These are phyloP conservation scores for Neoarthrinium moseri DNA, from an alignment of 2,329 filamentous ascomycete species.

Conservation along the genomic window DNA sequence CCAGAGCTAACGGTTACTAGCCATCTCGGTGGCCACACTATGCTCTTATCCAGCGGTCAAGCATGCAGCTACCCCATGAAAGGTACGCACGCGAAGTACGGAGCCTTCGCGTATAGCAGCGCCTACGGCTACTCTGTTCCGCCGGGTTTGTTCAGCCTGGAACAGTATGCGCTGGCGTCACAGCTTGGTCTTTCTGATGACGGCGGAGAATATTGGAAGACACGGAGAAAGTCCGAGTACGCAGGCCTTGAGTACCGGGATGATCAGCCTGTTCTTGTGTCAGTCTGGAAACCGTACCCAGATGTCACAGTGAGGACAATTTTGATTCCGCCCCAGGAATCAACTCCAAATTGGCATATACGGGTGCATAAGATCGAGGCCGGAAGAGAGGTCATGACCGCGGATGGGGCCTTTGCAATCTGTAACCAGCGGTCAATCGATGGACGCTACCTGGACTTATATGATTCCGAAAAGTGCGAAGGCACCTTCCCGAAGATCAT, in stretches of 20 bases:
- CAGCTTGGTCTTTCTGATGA: constrained; percentile 77
- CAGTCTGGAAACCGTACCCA: constrained; percentile 67
- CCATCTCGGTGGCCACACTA: constrained; percentile 70
- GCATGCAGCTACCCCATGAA: constrained; percentile 82
- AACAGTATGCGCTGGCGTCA: constrained; percentile 74
- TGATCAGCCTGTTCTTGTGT: constrained; percentile 60
- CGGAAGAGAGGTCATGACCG: constrained; percentile 63
- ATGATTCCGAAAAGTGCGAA: constrained; percentile 43
- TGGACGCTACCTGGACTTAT: constrained; percentile 50
- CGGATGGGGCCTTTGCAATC: constrained; percentile 74
- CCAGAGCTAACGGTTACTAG: constrained; percentile 28
- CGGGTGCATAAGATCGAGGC: constrained; percentile 62
- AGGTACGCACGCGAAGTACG: constrained; percentile 79
- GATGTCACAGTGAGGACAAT: constrained; percentile 67
- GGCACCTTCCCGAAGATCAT: constrained; percentile 56
- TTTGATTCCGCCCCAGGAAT: constrained; percentile 59
- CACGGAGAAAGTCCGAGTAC: constrained; percentile 66
- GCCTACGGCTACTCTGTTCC: constrained; percentile 77
- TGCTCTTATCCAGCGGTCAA: constrained; percentile 74
- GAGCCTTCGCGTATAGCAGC: constrained; percentile 74
- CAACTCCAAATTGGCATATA: constrained; percentile 68
- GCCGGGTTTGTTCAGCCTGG: constrained; percentile 71
- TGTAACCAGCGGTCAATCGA: constrained; percentile 48
- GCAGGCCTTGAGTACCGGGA: constrained; percentile 59
- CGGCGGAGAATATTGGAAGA: constrained; percentile 76